phyloP scores from a whole-genome alignment of 2,329 filamentous ascomycete species.

The Ambrosiella xylebori region DNA sequence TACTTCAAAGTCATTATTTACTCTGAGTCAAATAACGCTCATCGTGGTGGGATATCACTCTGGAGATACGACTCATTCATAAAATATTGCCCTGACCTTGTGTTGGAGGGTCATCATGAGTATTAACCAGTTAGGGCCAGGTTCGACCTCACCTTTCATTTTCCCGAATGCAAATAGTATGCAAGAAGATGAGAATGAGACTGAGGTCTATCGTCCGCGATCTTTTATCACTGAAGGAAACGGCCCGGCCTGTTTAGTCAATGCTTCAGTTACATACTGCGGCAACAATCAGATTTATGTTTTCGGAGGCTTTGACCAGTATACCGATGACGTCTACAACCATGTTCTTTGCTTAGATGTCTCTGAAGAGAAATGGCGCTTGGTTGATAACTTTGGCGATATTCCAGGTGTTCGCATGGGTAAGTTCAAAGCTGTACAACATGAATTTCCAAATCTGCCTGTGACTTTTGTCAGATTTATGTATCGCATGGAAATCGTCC shows the following conservation, averaged over 20 bases:
- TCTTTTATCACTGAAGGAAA: constrained; percentile 64
- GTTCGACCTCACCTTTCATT: constrained; percentile 60
- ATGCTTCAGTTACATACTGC: constrained; percentile 97
- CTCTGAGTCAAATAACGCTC: too few relatives aligned
- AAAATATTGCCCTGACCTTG: neutral
- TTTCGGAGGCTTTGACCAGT: constrained; percentile 96
- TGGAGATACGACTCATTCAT: too few relatives aligned
- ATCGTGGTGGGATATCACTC: too few relatives aligned
- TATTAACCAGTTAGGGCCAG: neutral
- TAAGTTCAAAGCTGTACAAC: constrained; percentile 23
- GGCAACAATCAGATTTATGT: constrained; percentile 95
- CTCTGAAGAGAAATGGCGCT: constrained; percentile 73
- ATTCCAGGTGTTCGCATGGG: constrained; percentile 96
- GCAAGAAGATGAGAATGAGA: constrained; percentile 24
- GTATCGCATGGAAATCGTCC: too few relatives aligned
- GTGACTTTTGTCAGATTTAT: too few relatives aligned
- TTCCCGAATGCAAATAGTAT: constrained; percentile 57
- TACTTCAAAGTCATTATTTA: too few relatives aligned
- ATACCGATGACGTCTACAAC: constrained; percentile 97
- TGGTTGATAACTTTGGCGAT: constrained; percentile 97
- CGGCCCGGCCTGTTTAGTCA: constrained; percentile 84
- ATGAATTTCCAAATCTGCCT: too few relatives aligned
- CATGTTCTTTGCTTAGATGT: constrained; percentile 85
- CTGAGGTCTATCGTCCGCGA: constrained; percentile 65
- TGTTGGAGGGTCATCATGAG: neutral